Base-by-base conservation (phyloP, 2,329 filamentous ascomycete species). In the Fusarium sarcochroum region DNA sequence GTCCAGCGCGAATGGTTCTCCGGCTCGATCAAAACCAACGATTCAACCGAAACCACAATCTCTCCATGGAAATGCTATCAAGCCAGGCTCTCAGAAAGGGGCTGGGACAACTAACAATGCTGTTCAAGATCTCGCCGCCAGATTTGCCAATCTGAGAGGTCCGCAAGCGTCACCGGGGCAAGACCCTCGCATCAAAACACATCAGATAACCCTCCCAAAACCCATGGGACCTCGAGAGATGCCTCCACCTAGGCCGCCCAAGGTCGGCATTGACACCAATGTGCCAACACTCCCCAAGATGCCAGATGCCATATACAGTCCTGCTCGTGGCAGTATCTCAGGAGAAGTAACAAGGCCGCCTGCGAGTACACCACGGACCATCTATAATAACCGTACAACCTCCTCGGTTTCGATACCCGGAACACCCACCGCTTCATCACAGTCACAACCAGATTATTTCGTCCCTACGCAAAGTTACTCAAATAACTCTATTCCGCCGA, bases 301-400 rank as follows among this genome's bases (percentile, higher is more conserved):
- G 45, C 92, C 92, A 2, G 90, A 90, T 72, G 90, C 92, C 9
- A 92, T 92, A 6, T 94, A 94, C 74, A 93, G 89, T 71, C 92
- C 92, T n/a, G 90, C 90, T 2, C 85, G 91, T 34, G 92, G 92
- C 27, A 91, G 89, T 57, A 83, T 90, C 6, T 89, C 90, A 5
- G 88, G 86, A 23, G 89, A 90, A 62, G 85, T 87, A 23, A 86
- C 91, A 10, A 85, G 89, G 40, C 84, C 90, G 4, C 91, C 91
- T 2, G 84, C 90, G 23, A 90, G 87, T 70, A 89, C 87, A 5
- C 86, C 90, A 2, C 84, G 90, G 17, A 88, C 87, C 66, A 85
- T 90, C 73, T 90, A 89, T 50, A 87, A 87, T 54, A 87, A 87
- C 54, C 84, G 89, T 42, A 88, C 85, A 20, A 86, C 85, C 32